phyloP scores from a whole-genome alignment of 2,329 filamentous ascomycete genomes.

The Trichoderma guizhouense region DNA sequence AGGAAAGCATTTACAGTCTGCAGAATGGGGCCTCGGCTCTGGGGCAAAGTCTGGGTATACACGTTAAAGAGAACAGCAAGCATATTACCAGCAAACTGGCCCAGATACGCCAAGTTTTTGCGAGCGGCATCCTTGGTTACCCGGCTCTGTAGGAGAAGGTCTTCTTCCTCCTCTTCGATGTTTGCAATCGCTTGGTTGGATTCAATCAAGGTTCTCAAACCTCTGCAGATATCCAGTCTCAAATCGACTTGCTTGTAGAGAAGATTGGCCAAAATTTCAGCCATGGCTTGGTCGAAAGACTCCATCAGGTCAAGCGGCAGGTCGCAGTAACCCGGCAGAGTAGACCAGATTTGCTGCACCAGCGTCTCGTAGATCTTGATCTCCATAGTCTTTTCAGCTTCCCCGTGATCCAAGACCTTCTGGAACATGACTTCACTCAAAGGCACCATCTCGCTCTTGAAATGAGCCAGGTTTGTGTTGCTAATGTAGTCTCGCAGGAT shows the following conservation, averaged over 20 bases:
- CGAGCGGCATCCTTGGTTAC: slow-evolving; percentile 71
- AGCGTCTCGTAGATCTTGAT: slow-evolving; percentile 97
- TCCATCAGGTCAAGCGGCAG: slow-evolving; percentile 74
- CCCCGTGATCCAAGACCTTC: slow-evolving; percentile 76
- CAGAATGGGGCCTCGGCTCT: slow-evolving; percentile 85
- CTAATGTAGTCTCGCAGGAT: slow-evolving; percentile 84
- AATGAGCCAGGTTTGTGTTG: slow-evolving; percentile 84
- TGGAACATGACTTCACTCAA: slow-evolving; percentile 90
- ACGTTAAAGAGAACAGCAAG: slow-evolving; percentile 98
- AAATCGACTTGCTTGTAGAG: slow-evolving; percentile 90
- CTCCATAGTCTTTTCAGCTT: slow-evolving; percentile 86
- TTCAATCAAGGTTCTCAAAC: slow-evolving; percentile 81
- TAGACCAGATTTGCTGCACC: slow-evolving; percentile 92
- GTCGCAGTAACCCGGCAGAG: slow-evolving; percentile 91
- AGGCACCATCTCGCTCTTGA: slow-evolving; percentile 80
- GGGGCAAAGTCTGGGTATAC: slow-evolving; percentile 91
- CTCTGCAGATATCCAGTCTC: slow-evolving; percentile 81
- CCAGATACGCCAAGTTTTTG: slow-evolving; percentile 78
- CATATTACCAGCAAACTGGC: slow-evolving; percentile 78
- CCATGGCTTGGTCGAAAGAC: slow-evolving; percentile 82
- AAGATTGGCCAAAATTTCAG: slow-evolving; percentile 85
- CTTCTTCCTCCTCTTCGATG: slow-evolving; percentile 67
- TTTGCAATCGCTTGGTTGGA: slow-evolving; percentile 80
- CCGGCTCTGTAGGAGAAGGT: slow-evolving; percentile 73
- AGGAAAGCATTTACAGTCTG: slow-evolving; percentile 94